Evolutionary conservation across 106 monocot genomes (phyloP), one percentile per base, ranked within the genome.

Genomic region (Allium sativum): DNA sequence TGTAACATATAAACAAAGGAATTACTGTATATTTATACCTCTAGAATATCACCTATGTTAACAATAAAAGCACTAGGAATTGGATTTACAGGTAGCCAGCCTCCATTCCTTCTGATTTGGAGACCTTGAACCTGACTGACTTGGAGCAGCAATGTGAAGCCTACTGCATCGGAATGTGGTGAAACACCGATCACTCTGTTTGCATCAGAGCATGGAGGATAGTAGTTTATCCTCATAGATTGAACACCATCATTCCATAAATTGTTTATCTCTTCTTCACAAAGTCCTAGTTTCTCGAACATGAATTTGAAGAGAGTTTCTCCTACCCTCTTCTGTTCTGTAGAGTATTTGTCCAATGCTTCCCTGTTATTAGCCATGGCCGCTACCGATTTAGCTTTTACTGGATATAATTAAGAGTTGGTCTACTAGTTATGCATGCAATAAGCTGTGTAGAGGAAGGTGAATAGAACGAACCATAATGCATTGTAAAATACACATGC

Each of bases 171-270:
- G 6, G 78, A 64, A 62, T 86, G 86, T 15, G 81, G 75, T 2
- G 81, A 76, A 2, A 78, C 16, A 12, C 86, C 86, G 4, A 81
- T 10, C 21, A 78, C 81, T 61, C 73, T 72, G 16, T 69, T 52
- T 1, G 81, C 40, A 22, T 70, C 51, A 0, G 55, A 62, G 62
- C 81, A 78, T 41, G 78, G 81, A 0, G 86, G 86, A 45, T 86
- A 86, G 53, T 81, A 78, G 21, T 78, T 86, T 7, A 86, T 76
- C 67, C 78, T 86, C 42, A 84, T 53, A 0, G 59, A 10, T 55
- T 80, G 84, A 42, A 74, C 16, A 31, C 71, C 78, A 12, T 78
- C 67, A 31, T 31, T 31, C 11, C 67, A 74, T 10, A 56, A 9
- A 9, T 21, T 21, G 55, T 10, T 17, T 4, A 56, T 9, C 19